These are phyloP conservation scores for Aureobasidium vineae DNA, from an alignment of 2,329 filamentous ascomycete species.

Conservation along the genomic window DNA sequence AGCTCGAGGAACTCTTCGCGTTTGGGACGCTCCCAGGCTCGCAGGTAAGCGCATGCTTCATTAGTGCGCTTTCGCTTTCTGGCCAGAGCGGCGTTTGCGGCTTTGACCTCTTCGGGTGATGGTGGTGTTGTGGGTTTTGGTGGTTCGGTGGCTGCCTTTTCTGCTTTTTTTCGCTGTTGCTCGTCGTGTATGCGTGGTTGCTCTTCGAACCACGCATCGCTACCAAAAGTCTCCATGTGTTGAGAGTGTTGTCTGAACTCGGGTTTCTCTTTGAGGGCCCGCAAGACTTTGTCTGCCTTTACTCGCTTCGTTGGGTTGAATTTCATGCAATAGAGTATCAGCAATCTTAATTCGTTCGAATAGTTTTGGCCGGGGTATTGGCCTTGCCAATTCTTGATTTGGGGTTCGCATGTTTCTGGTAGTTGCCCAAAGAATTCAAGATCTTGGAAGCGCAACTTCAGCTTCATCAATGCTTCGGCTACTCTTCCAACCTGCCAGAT, in stretches of 20 bases:
- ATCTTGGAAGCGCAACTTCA: not conserved
- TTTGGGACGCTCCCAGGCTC: not conserved
- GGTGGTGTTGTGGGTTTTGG: not conserved
- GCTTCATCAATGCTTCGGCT: not conserved
- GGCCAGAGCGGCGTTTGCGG: not conserved
- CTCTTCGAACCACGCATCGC: not conserved
- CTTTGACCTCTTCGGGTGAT: not conserved
- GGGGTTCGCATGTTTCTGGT: not conserved
- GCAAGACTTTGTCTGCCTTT: not conserved
- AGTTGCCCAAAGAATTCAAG: not conserved
- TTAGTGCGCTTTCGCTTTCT: not conserved
- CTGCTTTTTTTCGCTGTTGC: not conserved
- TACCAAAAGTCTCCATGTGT: not conserved
- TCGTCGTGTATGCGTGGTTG: not conserved
- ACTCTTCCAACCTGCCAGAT: slow-evolving; percentile 6
- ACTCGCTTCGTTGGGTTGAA: not conserved
- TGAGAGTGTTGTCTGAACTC: not conserved
- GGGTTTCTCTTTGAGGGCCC: not conserved
- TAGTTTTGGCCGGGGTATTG: not conserved
- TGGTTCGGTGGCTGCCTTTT: not conserved
- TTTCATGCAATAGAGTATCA: not conserved
- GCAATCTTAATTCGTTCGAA: not conserved
- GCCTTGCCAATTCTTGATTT: not conserved
- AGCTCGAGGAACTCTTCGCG: not conserved
- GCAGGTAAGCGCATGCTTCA: not conserved